phyloP scores from a whole-genome alignment of 176 grass and related monocot species.

The Rhynchospora breviuscula region DNA sequence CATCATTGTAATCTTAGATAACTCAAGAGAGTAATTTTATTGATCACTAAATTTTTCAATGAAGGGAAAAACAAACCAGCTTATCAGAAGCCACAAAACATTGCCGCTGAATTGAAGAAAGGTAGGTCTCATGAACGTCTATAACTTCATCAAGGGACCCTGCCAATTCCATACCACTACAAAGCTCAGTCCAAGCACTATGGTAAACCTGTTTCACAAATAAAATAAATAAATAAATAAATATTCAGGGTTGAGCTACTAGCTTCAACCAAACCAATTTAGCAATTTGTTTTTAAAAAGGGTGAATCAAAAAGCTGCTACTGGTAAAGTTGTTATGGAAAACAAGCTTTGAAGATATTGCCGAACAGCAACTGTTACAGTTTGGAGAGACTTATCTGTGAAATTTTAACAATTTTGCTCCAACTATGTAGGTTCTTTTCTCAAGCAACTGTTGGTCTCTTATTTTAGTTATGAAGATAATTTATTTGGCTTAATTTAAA shows the following conservation, averaged over 20 bases:
- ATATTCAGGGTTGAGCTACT: neutral
- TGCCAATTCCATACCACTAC: constrained; percentile 62
- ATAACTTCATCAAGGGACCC: constrained; percentile 86
- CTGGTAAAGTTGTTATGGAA: neutral
- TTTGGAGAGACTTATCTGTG: neutral
- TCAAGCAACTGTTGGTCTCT: neutral
- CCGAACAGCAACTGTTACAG: neutral
- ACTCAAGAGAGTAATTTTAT: neutral
- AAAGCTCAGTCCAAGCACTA: constrained; percentile 93
- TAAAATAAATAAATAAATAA: constrained; percentile 4
- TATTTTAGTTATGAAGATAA: neutral
- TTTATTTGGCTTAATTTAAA: neutral
- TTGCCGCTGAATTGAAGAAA: constrained; percentile 86
- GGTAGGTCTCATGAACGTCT: constrained; percentile 86
- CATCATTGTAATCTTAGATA: neutral
- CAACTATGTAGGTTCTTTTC: neutral
- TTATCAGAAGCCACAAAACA: constrained; percentile 91
- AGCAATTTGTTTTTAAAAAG: neutral
- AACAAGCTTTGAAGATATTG: neutral
- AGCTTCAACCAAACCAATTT: neutral
- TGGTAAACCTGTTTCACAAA: constrained; percentile 64
- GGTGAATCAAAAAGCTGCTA: neutral
- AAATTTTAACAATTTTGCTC: neutral
- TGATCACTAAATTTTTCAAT: neutral
- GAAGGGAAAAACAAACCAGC: constrained; percentile 39